Conservation (phyloP, 2,329 filamentous ascomycete species). For the Trichoderma simmonsii region DNA sequence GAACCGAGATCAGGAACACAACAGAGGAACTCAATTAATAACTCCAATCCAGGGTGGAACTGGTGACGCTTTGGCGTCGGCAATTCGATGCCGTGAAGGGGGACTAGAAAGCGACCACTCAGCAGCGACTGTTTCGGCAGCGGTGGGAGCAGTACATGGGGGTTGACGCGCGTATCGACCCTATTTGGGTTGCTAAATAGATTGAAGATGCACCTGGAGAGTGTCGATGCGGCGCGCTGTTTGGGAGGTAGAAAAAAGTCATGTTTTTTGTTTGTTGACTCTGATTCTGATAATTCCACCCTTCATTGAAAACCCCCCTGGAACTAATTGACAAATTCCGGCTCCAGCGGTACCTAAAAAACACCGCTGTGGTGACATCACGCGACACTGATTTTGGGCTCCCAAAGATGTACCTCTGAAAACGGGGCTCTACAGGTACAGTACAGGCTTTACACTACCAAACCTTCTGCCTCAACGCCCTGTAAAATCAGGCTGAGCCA, state of each 20-base stretch:
- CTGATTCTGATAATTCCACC: background rate
- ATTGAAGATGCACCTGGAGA: background rate
- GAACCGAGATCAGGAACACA: background rate
- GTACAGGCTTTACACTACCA: background rate
- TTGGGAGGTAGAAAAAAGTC: background rate
- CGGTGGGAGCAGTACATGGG: background rate
- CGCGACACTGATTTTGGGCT: background rate
- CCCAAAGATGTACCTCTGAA: background rate
- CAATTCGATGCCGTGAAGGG: conserved; percentile 15
- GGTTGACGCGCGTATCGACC: conserved; percentile 16
- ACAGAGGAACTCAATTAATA: background rate
- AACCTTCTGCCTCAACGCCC: background rate
- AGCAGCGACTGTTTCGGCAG: background rate
- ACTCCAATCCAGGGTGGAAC: background rate
- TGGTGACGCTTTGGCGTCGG: conserved; percentile 6
- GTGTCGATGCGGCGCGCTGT: background rate
- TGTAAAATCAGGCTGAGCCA: background rate
- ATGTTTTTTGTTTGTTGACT: background rate
- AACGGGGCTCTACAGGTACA: background rate
- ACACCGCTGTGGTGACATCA: conserved; percentile 3
- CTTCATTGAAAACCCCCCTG: background rate
- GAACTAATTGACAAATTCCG: background rate
- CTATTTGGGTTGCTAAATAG: background rate
- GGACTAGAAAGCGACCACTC: conserved; percentile 6
- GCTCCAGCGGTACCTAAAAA: background rate